A percentile compares a stretch with the other conserved stretches of the same genome.
Evolutionary conservation across 2,329 filamentous ascomycete species (phyloP).

Genomic region (Fusarium protoensiforme): DNA sequence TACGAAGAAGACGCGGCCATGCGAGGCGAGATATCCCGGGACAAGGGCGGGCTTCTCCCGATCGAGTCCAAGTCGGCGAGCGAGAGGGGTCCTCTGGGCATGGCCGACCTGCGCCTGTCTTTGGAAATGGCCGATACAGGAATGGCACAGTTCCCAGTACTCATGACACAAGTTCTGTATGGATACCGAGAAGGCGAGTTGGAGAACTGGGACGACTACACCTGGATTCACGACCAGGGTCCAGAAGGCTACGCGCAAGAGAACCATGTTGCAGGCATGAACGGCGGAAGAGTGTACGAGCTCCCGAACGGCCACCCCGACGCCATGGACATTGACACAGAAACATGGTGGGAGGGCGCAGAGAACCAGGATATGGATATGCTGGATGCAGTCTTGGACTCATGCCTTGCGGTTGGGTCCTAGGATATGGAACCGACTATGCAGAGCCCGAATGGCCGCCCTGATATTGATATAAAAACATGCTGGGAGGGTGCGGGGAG

Average conservation of each 20-base stretch:
- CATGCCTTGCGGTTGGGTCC: conserved; percentile 61
- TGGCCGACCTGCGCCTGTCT: conserved; percentile 82
- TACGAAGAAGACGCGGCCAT: conserved; percentile 79
- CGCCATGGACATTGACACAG: conserved; percentile 69
- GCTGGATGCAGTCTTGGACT: conserved; percentile 68
- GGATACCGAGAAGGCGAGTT: conserved; percentile 81
- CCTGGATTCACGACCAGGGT: conserved; percentile 57
- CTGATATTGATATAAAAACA: conserved; percentile 66
- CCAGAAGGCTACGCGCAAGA: conserved; percentile 41
- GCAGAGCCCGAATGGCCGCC: conserved; percentile 48
- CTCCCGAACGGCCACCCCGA: conserved; percentile 64
- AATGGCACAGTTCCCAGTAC: conserved; percentile 80
- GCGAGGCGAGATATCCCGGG: conserved; percentile 78
- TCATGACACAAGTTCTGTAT: conserved; percentile 76
- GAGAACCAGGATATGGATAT: conserved; percentile 61
- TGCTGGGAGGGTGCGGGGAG: conserved; percentile 71
- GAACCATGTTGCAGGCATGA: conserved; percentile 46
- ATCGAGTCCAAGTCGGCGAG: conserved; percentile 82
- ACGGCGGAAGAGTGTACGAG: conserved; percentile 50
- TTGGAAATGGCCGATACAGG: conserved; percentile 81
- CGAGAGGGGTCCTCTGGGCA: conserved; percentile 76
- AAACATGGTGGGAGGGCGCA: conserved; percentile 72
- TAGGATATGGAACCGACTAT: conserved; percentile 19
- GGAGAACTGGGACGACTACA: conserved; percentile 72
- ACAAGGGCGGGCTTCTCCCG: conserved; percentile 82